Evolutionary conservation across 2,329 filamentous ascomycete genomes (phyloP).

Genomic region (Coleophoma crateriformis): DNA sequence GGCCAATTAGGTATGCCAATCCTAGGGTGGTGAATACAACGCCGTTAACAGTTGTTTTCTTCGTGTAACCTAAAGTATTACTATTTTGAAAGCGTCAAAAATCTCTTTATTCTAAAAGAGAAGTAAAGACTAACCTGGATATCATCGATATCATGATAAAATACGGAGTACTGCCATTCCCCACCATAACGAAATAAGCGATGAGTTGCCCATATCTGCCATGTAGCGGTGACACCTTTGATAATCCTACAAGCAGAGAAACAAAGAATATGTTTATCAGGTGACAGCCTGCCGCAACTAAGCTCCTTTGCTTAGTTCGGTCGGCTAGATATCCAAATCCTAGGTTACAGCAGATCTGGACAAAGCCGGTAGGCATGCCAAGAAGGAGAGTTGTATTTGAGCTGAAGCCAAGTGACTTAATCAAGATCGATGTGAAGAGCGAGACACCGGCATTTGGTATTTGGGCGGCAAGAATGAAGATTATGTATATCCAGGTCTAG

Average conservation of each 20-base stretch:
- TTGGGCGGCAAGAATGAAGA: neutral
- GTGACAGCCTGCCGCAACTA: neutral
- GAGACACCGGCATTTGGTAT: conserved; percentile 1
- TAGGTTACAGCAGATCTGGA: neutral
- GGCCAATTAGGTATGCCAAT: neutral
- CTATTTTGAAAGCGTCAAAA: neutral
- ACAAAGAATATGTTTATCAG: too few species aligned
- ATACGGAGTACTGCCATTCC: neutral
- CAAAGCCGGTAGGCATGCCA: neutral
- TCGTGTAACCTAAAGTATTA: neutral
- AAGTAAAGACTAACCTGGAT: neutral
- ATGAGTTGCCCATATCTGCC: neutral
- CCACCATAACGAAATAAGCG: conserved; percentile 1
- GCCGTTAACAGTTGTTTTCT: neutral
- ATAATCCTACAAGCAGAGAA: neutral
- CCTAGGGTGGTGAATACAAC: neutral
- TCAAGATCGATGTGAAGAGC: neutral
- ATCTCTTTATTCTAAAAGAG: too few species aligned
- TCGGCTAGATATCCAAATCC: neutral
- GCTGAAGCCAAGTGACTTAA: neutral
- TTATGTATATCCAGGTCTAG: conserved; percentile 1
- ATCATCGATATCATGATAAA: neutral
- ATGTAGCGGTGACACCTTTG: neutral
- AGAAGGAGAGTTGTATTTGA: neutral
- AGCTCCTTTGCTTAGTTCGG: neutral